Conservation (phyloP, 2,329 filamentous ascomycete genomes). For the Fusarium sp. region DNA sequence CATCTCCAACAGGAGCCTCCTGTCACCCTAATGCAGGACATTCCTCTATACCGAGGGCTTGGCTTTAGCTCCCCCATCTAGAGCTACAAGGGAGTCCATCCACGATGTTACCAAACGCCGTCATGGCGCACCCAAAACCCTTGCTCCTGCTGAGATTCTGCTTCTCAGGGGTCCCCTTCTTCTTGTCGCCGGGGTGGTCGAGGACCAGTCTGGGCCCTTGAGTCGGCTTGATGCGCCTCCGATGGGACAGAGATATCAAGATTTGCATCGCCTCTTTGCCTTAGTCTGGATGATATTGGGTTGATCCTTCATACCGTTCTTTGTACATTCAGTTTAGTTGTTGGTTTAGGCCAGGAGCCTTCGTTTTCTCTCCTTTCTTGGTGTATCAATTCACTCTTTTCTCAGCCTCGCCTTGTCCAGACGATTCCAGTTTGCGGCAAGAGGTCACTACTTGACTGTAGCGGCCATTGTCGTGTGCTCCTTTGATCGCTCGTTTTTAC, state of each 20-base stretch:
- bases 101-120: constrained; percentile 33
- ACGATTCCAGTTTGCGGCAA: not conserved
- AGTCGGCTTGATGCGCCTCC: constrained; percentile 32
- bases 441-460: constrained; percentile 7
- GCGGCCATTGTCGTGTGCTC: constrained; percentile 12
- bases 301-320: constrained; percentile 34
- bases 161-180: constrained; percentile 19
- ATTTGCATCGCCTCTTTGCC: constrained; percentile 32
- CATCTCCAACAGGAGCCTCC: constrained; percentile 11
- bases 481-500: constrained; percentile 5
- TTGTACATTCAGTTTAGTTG: constrained; percentile 15
- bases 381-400: constrained; percentile 19
- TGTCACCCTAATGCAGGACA: constrained; percentile 30
- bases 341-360: constrained; percentile 38
- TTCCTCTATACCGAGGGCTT: constrained; percentile 19
- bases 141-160: constrained; percentile 29
- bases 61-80: constrained; percentile 25
- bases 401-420: constrained; percentile 14
- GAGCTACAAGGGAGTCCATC: constrained; percentile 27
- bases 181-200: constrained; percentile 7
- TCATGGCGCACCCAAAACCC: constrained; percentile 33
- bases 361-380: constrained; percentile 11
- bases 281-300: constrained; percentile 13
- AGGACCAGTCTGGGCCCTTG: constrained; percentile 23
- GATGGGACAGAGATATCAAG: constrained; percentile 31